Conservation (phyloP, 257 asterid genomes). For the Linderniella brevidens region DNA sequence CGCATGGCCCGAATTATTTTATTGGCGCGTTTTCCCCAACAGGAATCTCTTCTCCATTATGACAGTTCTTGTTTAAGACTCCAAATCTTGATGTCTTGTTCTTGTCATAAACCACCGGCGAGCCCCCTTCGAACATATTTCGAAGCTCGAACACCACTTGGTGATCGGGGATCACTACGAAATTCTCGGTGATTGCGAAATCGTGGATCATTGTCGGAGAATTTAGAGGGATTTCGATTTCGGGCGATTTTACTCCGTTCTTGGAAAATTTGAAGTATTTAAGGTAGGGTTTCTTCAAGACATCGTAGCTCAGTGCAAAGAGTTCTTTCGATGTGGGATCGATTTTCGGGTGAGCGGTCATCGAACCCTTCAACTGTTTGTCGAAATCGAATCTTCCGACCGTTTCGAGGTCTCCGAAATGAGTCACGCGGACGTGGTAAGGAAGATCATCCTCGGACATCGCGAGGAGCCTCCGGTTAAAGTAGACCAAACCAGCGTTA, state of each 20-base stretch:
- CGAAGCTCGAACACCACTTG: conserved; percentile 63
- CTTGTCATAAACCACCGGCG: conserved; percentile 45
- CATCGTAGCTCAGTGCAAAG: conserved; percentile 75
- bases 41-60: conserved; percentile 11
- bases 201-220: conserved; percentile 72
- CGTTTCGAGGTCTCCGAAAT: conserved; percentile 46
- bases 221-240: conserved; percentile 45
- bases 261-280: conserved; percentile 51
- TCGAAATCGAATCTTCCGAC: conserved; percentile 43
- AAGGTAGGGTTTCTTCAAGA: conserved; percentile 56
- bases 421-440: conserved; percentile 51
- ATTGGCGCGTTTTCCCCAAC: no score
- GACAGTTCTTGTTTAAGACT: conserved; percentile 21
- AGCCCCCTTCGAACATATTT: conserved; percentile 52
- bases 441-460: conserved; percentile 94
- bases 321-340: conserved; percentile 85
- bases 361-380: conserved; percentile 46
- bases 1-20: no score
- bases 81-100: conserved; percentile 46
- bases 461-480: conserved; percentile 56
- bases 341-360: conserved; percentile 89
- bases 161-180: conserved; percentile 53
- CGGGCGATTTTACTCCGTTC: conserved; percentile 55
- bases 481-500: conserved; percentile 73
- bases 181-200: conserved; percentile 54